Conservation (phyloP, 1,284 basidiomycete species). For the Kwoniella shivajii region DNA sequence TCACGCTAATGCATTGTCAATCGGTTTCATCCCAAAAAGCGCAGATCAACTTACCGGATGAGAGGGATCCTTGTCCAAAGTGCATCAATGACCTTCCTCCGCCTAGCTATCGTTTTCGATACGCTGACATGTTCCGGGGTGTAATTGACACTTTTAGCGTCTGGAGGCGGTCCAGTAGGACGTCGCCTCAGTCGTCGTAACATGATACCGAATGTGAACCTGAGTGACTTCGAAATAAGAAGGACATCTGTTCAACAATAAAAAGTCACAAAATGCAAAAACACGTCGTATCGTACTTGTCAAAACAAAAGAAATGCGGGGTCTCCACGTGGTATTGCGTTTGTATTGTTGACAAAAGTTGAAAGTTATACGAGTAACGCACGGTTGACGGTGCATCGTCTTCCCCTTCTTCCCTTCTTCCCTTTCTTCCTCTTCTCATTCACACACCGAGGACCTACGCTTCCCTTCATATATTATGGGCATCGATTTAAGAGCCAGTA, state of each 20-base stretch:
- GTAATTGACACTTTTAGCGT: constrained; percentile 27
- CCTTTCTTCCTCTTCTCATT: neutral
- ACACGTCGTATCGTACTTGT: too few species aligned
- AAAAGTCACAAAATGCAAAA: too few species aligned
- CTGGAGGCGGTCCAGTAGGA: constrained; percentile 14
- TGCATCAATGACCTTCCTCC: constrained; percentile 16
- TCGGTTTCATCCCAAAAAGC: too few species aligned
- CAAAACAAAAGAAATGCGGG: neutral
- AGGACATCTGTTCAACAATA: too few species aligned
- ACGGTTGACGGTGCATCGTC: neutral
- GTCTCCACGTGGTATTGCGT: neutral
- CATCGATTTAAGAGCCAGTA: too few species aligned
- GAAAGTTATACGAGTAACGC: too few species aligned
- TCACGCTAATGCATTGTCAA: neutral
- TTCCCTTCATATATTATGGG: too few species aligned
- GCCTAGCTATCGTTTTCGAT: constrained; percentile 27
- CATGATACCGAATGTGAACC: too few species aligned
- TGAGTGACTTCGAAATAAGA: too few species aligned
- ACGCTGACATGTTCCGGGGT: constrained; percentile 31
- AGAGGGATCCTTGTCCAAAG: constrained; percentile 22
- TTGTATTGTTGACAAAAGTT: too few species aligned
- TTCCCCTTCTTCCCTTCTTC: neutral
- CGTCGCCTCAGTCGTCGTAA: constrained; percentile 14
- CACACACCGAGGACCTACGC: too few species aligned
- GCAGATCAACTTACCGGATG: constrained; percentile 21